phyloP scores from a whole-genome alignment of 805 yeast genomes.

The Kodamaea lidongshanica region DNA sequence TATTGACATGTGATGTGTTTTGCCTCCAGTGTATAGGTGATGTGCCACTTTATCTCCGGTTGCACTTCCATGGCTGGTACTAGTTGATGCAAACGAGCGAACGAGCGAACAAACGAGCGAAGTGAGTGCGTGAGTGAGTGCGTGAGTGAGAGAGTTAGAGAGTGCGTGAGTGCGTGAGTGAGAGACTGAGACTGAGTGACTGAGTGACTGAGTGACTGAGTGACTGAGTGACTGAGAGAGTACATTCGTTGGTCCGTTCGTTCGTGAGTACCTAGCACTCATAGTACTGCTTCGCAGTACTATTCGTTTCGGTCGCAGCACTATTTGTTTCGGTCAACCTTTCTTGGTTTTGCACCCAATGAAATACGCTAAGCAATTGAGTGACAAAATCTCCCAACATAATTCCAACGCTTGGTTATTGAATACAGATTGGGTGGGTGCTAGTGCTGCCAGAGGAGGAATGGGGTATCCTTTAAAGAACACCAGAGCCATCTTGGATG shows the following conservation, averaged over 20 bases:
- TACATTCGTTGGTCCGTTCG: too few relatives aligned
- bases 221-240: too few relatives aligned
- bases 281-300: too few relatives aligned
- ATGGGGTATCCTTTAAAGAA: constrained; percentile 95
- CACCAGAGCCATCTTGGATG: constrained; percentile 93
- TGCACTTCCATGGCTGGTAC: constrained; percentile 99
- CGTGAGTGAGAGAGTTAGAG: too few relatives aligned
- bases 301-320: too few relatives aligned
- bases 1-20: constrained; percentile 95
- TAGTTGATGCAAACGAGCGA: too few relatives aligned
- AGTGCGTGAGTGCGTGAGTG: too few relatives aligned
- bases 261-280: too few relatives aligned
- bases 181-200: constrained; percentile 98
- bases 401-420: constrained; percentile 92
- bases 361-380: constrained; percentile 93
- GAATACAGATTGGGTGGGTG: constrained; percentile 98
- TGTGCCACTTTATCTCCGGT: constrained; percentile 98
- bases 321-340: constrained; percentile 99
- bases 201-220: too few relatives aligned
- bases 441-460: constrained; percentile 88
- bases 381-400: constrained; percentile 85
- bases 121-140: too few relatives aligned
- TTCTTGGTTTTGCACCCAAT: constrained; percentile 97
- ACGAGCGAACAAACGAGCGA: too few relatives aligned
- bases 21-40: constrained; percentile 97